Conservation (phyloP, 345 rosid genomes). For the Acer yangbiense region DNA sequence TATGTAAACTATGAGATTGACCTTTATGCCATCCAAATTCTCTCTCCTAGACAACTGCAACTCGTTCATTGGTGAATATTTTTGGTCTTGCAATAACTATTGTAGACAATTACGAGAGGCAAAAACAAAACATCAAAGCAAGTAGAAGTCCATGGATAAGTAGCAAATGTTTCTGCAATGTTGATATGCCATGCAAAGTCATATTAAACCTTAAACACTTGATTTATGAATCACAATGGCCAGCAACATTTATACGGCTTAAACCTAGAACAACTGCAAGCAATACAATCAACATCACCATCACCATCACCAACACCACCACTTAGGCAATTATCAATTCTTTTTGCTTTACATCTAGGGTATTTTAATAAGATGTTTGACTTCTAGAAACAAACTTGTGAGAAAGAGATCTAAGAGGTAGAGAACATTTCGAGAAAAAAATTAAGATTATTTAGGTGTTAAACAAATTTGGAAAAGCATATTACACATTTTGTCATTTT, state of each 20-base stretch:
- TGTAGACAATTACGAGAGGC: not conserved
- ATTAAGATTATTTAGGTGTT: not conserved
- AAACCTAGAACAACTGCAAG: not conserved
- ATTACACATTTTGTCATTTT: not conserved
- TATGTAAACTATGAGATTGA: not conserved
- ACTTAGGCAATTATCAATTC: not conserved
- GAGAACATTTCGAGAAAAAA: not conserved
- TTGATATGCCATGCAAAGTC: not conserved
- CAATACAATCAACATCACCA: not conserved
- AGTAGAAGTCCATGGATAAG: not conserved
- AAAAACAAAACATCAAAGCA: not conserved
- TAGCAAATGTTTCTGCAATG: not conserved
- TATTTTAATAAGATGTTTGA: not conserved
- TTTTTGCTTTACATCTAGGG: not conserved
- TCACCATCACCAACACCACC: not conserved
- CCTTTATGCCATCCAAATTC: not conserved
- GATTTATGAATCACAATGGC: not conserved
- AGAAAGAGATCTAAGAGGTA: not conserved
- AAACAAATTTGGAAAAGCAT: not conserved
- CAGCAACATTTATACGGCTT: not conserved
- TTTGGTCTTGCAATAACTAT: not conserved
- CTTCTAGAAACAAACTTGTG: not conserved
- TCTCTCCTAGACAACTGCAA: not conserved
- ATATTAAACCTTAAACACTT: not conserved
- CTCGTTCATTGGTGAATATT: not conserved